Evolutionary conservation across 2,329 filamentous ascomycete genomes (phyloP), one percentile per base, ranked within the genome.

Genomic region (Colletotrichum gloeosporioides): DNA sequence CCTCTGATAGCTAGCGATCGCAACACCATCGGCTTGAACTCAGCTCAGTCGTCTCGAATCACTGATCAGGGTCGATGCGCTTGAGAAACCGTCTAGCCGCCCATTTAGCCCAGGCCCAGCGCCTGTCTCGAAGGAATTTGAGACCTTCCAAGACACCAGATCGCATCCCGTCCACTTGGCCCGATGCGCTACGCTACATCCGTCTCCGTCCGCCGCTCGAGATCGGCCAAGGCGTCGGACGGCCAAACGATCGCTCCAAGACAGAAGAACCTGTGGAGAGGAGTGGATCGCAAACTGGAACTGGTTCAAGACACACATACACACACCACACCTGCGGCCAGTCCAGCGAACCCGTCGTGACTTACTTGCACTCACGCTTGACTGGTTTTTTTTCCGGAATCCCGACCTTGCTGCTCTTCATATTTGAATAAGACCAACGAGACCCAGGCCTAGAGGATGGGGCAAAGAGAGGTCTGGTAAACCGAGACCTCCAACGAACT

Each of bases 161-260:
- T 64, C 57, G 69, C 32, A 34, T 31, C n/a, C 62, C 29, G 27
- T 61, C 27, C 27, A 29, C 57, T 61, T 29, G 22, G 32, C 13
- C 27, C 10, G 63, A 32, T 59, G 39, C 68, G 36, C 67, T 44
- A 61, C 61, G 64, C 66, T 70, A n/a, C 18, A 65, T 65, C 22
- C 44, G 49, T 71, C 61, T 22, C 44, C 44, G 61, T 44, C 67
- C 31, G 34, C 59, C 29, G 25, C 13, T 57, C 16, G 25, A 62
- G 49, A 25, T 72, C 73, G 73, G 73, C 73, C 73, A 75, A 75
- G 73, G 62, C 73, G 62, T 29, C 68, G 49, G 64, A 16, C 25
- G 8, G 59, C 31, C 32, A 61, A 67, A 72, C 39, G 69, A 75
- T 72, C 53, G 73, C 53, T 61, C 8, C 57, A 32, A 59, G 25